A percentile compares a stretch with the other conserved stretches of the same genome.
These are phyloP conservation scores for Cryptococcus neoformans DNA, from an alignment of 1,284 basidiomycete species.

Conservation along the genomic window DNA sequence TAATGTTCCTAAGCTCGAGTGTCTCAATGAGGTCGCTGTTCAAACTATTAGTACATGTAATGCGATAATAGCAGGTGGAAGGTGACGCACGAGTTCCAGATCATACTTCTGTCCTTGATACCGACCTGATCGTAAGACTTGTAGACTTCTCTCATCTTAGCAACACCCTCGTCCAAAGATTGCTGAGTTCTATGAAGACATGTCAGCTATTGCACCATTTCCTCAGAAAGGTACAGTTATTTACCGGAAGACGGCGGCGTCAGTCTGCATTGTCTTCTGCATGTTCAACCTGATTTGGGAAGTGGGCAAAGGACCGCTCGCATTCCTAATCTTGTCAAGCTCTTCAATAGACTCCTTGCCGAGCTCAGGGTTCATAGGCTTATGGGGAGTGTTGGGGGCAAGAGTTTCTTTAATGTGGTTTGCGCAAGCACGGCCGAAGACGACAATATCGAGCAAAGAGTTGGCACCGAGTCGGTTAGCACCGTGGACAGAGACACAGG, in stretches of 20 bases:
- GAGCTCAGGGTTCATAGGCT: constrained; percentile 80
- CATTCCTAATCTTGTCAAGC: constrained; percentile 83
- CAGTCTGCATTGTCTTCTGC: constrained; percentile 98
- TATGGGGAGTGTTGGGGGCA: constrained; percentile 87
- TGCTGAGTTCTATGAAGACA: constrained; percentile 69
- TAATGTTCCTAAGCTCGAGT: constrained; percentile 91
- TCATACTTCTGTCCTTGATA: constrained; percentile 97
- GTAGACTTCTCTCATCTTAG: constrained; percentile 82
- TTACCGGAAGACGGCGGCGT: constrained; percentile 84
- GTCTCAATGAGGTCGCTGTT: constrained; percentile 83
- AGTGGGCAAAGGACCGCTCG: constrained; percentile 79
- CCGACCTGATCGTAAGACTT: constrained; percentile 85
- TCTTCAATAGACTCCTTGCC: constrained; percentile 83
- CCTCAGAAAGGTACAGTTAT: constrained; percentile 18
- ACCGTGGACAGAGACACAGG: constrained; percentile 98
- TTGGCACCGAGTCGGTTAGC: constrained; percentile 99
- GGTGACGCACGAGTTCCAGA: constrained; percentile 86
- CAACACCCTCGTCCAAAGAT: constrained; percentile 86
- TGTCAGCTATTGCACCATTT: not conserved
- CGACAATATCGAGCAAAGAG: constrained; percentile 97
- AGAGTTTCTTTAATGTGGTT: constrained; percentile 95
- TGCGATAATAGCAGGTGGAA: not conserved
- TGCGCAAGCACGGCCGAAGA: constrained; percentile 97
- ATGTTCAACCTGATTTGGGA: constrained; percentile 89
- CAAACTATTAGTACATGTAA: not conserved